Evolutionary conservation across 345 rosid species (phyloP).

Genomic region (Salix udensis): DNA sequence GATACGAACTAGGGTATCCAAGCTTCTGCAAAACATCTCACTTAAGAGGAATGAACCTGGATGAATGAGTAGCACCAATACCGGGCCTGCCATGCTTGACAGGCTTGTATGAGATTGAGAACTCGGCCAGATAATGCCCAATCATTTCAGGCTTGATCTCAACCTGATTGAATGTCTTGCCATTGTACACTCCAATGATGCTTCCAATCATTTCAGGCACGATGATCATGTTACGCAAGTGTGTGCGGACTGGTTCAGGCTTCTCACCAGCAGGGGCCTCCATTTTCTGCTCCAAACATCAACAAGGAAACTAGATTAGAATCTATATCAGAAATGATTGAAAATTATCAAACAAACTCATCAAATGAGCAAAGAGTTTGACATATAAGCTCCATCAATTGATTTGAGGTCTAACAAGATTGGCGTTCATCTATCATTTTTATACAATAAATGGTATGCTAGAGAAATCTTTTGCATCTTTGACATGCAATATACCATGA

Average conservation of each 20-base stretch:
- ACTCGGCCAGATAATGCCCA: slow-evolving; percentile 29
- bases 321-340: background rate
- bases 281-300: slow-evolving; percentile 56
- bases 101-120: slow-evolving; percentile 47
- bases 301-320: background rate
- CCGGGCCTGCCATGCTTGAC: slow-evolving; percentile 98
- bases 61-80: slow-evolving; percentile 95
- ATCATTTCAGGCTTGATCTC: slow-evolving; percentile 99
- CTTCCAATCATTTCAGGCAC: slow-evolving; percentile 99
- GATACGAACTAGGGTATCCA: background rate
- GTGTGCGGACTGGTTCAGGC: slow-evolving; percentile 92
- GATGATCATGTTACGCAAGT: slow-evolving; percentile 83
- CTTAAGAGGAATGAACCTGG: slow-evolving; percentile 95
- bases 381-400: background rate
- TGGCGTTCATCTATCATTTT: too few species aligned
- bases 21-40: slow-evolving; percentile 29
- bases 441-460: too few species aligned
- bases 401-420: background rate
- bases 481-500: background rate
- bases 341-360: background rate
- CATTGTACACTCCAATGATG: slow-evolving; percentile 86
- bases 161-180: slow-evolving; percentile 90
- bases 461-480: background rate
- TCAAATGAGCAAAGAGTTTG: background rate
- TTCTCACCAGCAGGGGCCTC: slow-evolving; percentile 96